phyloP scores from a whole-genome alignment of 495 filamentous ascomycete species.

The Annulohypoxylon moriforme region DNA sequence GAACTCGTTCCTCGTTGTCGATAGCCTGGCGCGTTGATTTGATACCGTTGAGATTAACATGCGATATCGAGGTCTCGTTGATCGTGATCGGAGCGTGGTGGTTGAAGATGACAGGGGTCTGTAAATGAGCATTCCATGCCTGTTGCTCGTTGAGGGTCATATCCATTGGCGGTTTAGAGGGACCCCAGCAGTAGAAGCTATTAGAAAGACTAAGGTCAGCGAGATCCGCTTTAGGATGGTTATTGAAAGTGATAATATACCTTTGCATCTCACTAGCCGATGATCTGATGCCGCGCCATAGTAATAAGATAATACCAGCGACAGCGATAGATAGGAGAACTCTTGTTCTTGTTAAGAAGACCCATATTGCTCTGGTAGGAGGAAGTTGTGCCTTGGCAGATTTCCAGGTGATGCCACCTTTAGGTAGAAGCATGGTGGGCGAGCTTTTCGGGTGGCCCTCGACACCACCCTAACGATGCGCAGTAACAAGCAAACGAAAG shows the following conservation, averaged over 20 bases:
- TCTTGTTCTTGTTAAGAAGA: slow-evolving; percentile 80
- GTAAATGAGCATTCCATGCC: slow-evolving; percentile 86
- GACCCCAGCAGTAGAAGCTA: slow-evolving; percentile 98
- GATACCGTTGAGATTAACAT: slow-evolving; percentile 86
- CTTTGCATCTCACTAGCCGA: slow-evolving; percentile 92
- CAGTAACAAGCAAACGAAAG: slow-evolving; percentile 24
- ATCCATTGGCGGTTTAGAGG: slow-evolving; percentile 90
- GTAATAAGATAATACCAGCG: slow-evolving; percentile 77
- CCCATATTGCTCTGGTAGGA: slow-evolving; percentile 80
- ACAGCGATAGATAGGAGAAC: slow-evolving; percentile 81
- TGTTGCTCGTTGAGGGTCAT: slow-evolving; percentile 92
- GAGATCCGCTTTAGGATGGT: slow-evolving; percentile 22
- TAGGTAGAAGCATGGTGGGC: slow-evolving; percentile 73
- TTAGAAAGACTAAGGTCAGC: slow-evolving; percentile 36
- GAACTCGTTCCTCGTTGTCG: slow-evolving; percentile 85
- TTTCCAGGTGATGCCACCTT: slow-evolving; percentile 94
- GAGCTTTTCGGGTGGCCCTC: slow-evolving; percentile 51
- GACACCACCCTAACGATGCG: slow-evolving; percentile 48
- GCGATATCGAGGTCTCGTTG: slow-evolving; percentile 80
- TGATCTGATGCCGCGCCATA: slow-evolving; percentile 88
- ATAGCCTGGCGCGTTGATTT: slow-evolving; percentile 81
- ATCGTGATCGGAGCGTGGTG: slow-evolving; percentile 87
- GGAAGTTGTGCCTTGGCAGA: slow-evolving; percentile 84
- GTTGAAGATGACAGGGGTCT: slow-evolving; percentile 96
- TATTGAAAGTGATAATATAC: slow-evolving; percentile 59